A percentile compares a stretch with the other conserved stretches of the same genome.
Conservation (phyloP, 1,284 basidiomycete genomes). For the Moesziomyces globuligerus region DNA sequence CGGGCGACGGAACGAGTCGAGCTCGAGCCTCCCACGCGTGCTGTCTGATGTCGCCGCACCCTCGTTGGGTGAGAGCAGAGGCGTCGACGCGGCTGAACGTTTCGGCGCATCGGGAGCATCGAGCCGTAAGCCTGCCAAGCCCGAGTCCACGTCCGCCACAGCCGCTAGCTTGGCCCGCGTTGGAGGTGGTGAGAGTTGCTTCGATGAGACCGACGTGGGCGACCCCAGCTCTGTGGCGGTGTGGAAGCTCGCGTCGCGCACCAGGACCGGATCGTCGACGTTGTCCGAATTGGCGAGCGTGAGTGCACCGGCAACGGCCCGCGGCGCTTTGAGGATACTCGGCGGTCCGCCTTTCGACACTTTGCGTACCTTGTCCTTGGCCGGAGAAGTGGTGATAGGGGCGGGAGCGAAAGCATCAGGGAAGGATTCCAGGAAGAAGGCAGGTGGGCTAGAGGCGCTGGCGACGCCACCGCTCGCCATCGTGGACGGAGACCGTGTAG, state of each 20-base stretch:
- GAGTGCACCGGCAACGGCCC: constrained; percentile 23
- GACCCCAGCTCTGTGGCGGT: constrained; percentile 27
- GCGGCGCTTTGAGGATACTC: constrained; percentile 25
- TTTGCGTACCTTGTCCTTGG: constrained; percentile 11
- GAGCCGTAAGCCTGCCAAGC: constrained; percentile 7
- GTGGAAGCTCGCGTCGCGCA: constrained; percentile 17
- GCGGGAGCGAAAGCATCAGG: constrained; percentile 20
- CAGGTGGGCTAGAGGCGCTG: constrained; percentile 18
- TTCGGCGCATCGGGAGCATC: constrained; percentile 1
- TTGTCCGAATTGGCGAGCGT: constrained; percentile 19
- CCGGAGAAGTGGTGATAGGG: not conserved
- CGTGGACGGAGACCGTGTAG: not conserved
- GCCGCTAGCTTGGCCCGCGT: not conserved
- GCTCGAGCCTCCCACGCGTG: constrained; percentile 12
- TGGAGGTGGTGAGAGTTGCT: constrained; percentile 16
- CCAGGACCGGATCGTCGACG: constrained; percentile 5
- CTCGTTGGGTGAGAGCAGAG: constrained; percentile 10
- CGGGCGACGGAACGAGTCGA: constrained; percentile 18
- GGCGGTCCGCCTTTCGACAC: constrained; percentile 11
- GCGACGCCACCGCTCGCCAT: not conserved
- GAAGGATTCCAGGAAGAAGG: constrained; percentile 53
- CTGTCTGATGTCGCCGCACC: constrained; percentile 2
- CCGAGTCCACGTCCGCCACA: not conserved
- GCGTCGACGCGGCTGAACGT: not conserved
- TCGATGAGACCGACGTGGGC: constrained; percentile 16